Percentiles rank a stretch among this genome's conserved stretches.
These are phyloP conservation scores for Telopea speciosissima DNA, from an alignment of 177 flowering plant species.

Conservation along the genomic window DNA sequence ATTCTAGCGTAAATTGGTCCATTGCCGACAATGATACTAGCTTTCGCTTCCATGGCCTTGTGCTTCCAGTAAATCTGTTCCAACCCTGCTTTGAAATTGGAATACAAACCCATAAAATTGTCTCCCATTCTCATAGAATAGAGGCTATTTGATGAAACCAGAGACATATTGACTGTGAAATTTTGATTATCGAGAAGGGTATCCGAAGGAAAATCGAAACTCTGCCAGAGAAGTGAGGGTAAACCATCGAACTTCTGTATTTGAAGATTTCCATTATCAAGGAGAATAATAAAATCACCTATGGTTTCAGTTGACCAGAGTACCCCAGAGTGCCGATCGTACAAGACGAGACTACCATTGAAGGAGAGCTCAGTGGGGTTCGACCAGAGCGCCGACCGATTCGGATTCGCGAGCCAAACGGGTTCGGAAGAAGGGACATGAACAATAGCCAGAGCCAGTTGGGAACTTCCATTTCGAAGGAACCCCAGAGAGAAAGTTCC, in stretches of 20 bases:
- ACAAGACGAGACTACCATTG: conserved; percentile 68
- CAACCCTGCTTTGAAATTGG: conserved; percentile 25
- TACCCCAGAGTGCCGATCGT: conserved; percentile 34
- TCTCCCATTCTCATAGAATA: conserved; percentile 57
- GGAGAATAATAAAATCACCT: conserved; percentile 35
- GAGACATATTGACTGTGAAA: conserved; percentile 54
- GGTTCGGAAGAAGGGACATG: conserved; percentile 58
- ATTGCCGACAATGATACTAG: conserved; percentile 34
- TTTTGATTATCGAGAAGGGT: conserved; percentile 84
- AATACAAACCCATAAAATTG: conserved; percentile 53
- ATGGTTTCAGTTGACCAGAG: conserved; percentile 57
- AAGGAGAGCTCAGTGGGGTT: conserved; percentile 42
- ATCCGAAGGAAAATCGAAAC: conserved; percentile 67
- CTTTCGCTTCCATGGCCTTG: conserved; percentile 64
- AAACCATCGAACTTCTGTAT: conserved; percentile 19
- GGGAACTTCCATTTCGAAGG: conserved; percentile 46
- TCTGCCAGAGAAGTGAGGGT: conserved; percentile 56
- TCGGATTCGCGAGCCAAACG: conserved; percentile 51
- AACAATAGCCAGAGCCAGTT: conserved; percentile 59
- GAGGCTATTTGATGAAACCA: conserved; percentile 51
- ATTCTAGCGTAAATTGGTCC: conserved; percentile 59
- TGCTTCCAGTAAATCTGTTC: conserved; percentile 59
- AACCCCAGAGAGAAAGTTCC: conserved; percentile 68
- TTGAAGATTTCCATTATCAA: conserved; percentile 54
- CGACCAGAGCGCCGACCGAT: conserved; percentile 41